Percentiles rank a stretch among this genome's conserved stretches.
These are phyloP conservation scores for Trypanosoma theileri DNA, from an alignment of 208 protist genomes.

Conservation along the genomic window DNA sequence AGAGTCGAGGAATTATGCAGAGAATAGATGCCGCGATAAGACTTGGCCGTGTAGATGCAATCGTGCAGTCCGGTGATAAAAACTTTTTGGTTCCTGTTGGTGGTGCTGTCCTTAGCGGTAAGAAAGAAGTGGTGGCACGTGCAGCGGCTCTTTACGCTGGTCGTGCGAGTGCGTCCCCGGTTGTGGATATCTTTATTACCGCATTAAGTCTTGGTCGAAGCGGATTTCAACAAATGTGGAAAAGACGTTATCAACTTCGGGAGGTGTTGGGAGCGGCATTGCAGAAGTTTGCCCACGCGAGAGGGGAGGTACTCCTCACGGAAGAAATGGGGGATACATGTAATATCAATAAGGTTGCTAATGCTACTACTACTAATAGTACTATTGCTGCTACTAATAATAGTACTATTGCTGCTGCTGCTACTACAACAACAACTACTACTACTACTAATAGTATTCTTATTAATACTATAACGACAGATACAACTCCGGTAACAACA, in stretches of 20 bases:
- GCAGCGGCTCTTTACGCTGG: slow-evolving; percentile 87
- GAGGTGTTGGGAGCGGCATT: slow-evolving; percentile 38
- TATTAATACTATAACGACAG: no score
- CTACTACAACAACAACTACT: no score
- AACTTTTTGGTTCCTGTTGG: slow-evolving; percentile 99
- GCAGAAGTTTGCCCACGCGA: slow-evolving; percentile 44
- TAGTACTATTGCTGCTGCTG: no score
- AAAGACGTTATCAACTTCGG: slow-evolving; percentile 67
- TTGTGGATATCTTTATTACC: slow-evolving; percentile 97
- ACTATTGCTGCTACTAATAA: no score
- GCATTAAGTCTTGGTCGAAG: slow-evolving; percentile 91
- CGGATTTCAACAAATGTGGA: slow-evolving; percentile 78
- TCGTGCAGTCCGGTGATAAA: slow-evolving; percentile 98
- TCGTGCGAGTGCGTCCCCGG: slow-evolving; percentile 87
- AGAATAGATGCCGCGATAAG: slow-evolving; percentile 69
- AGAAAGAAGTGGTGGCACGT: slow-evolving; percentile 32
- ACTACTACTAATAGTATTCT: no score
- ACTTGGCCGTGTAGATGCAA: slow-evolving; percentile 88
- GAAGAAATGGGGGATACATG: slow-evolving; percentile 21
- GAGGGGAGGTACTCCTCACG: slow-evolving; percentile 51
- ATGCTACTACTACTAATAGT: not conserved
- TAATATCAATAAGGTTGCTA: not conserved
- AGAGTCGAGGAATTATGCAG: slow-evolving; percentile 84
- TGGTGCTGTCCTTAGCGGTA: slow-evolving; percentile 59
- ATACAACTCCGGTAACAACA: no score